Conservation (phyloP, 2,329 filamentous ascomycete species). For the Penicillium sp. region DNA sequence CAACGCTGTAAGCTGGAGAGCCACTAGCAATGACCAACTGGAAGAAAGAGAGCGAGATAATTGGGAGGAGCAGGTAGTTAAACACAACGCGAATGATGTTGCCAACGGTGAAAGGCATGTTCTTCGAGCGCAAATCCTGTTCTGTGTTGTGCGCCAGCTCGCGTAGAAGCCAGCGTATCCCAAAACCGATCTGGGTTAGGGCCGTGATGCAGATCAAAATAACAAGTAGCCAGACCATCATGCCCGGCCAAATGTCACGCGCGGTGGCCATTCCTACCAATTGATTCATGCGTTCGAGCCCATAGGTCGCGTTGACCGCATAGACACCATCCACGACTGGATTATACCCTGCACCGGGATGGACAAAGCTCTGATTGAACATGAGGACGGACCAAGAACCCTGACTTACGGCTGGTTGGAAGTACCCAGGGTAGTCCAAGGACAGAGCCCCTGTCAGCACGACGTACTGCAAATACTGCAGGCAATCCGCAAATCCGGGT, state of each 20-base stretch:
- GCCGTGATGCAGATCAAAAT: conserved; percentile 68
- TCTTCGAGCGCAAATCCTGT: conserved; percentile 87
- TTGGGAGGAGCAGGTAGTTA: conserved; percentile 86
- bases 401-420: conserved; percentile 85
- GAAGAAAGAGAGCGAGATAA: conserved; percentile 83
- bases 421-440: conserved; percentile 88
- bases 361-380: conserved; percentile 89
- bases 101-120: conserved; percentile 79
- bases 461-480: conserved; percentile 95
- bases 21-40: conserved; percentile 74
- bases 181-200: conserved; percentile 73
- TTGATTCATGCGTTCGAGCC: conserved; percentile 75
- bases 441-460: conserved; percentile 83
- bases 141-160: conserved; percentile 69
- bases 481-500: conserved; percentile 91
- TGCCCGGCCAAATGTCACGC: conserved; percentile 86
- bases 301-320: conserved; percentile 71
- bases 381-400: conserved; percentile 84
- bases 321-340: conserved; percentile 85
- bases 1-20: conserved; percentile 70
- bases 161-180: conserved; percentile 72
- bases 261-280: conserved; percentile 74
- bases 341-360: conserved; percentile 61
- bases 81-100: conserved; percentile 82
- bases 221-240: conserved; percentile 85